Conservation (phyloP, 176 grass and related monocot species). For the Poa annua region DNA sequence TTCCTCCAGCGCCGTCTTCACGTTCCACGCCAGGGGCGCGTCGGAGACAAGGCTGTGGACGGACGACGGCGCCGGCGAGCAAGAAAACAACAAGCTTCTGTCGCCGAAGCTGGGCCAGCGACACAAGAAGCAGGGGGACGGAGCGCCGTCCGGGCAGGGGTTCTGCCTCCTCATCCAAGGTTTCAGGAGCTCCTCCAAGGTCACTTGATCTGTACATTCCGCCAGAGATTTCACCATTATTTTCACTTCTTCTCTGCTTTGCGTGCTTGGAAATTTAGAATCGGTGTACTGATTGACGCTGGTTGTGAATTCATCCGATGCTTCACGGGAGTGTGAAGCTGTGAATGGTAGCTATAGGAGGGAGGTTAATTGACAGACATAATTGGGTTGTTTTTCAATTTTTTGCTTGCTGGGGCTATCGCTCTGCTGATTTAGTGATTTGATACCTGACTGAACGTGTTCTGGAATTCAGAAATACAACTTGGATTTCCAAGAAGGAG, state of each 20-base stretch:
- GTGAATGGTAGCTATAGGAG: constrained; percentile 40
- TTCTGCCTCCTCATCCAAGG: constrained; percentile 73
- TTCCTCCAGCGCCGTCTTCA: constrained; percentile 59
- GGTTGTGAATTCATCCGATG: constrained; percentile 35
- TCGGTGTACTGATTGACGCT: constrained; percentile 27
- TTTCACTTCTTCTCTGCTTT: constrained; percentile 26
- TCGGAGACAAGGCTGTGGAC: constrained; percentile 50
- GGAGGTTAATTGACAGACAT: constrained; percentile 25
- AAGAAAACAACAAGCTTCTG: constrained; percentile 20
- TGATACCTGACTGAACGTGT: constrained; percentile 24
- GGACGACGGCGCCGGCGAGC: constrained; percentile 39
- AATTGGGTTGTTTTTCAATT: constrained; percentile 35
- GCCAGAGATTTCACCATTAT: constrained; percentile 32
- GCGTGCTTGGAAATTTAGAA: constrained; percentile 32
- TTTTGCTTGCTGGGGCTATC: constrained; percentile 22
- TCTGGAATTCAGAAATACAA: constrained; percentile 39
- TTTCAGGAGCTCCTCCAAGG: constrained; percentile 59
- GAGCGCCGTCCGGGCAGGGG: constrained; percentile 32
- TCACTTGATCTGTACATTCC: constrained; percentile 50
- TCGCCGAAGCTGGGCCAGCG: neutral
- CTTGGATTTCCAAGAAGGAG: constrained; percentile 25
- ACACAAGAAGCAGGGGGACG: constrained; percentile 43
- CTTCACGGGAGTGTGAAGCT: constrained; percentile 33
- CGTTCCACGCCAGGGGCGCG: constrained; percentile 59
- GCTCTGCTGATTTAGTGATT: constrained; percentile 32